phyloP scores from a whole-genome alignment of 805 yeast species.

The Starmera dryadoides region DNA sequence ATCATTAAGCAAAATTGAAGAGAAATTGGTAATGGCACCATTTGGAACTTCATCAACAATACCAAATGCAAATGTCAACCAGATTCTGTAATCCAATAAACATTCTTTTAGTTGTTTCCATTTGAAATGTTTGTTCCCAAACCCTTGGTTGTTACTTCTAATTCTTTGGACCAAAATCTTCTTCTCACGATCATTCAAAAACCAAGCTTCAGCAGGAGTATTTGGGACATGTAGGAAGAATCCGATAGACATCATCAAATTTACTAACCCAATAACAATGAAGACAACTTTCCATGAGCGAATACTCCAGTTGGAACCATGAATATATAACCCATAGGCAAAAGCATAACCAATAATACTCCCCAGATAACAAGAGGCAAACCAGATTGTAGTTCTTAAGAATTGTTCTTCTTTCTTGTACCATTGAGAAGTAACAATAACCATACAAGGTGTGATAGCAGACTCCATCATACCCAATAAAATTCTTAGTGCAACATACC shows the following conservation, averaged over 20 bases:
- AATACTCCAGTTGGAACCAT: conserved; percentile 31
- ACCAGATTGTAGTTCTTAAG: conserved; percentile 35
- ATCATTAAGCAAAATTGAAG: conserved; percentile 15
- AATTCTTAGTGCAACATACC: conserved; percentile 33
- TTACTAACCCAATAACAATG: conserved; percentile 52
- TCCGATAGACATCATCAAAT: conserved; percentile 41
- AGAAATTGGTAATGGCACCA: conserved; percentile 34
- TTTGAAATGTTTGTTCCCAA: conserved; percentile 49
- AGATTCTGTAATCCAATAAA: conserved; percentile 39
- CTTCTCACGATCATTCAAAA: conserved; percentile 38
- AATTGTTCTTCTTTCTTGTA: conserved; percentile 42
- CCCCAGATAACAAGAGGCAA: conserved; percentile 40
- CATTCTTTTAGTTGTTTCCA: conserved; percentile 47
- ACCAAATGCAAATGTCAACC: conserved; percentile 36
- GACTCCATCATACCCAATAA: conserved; percentile 36
- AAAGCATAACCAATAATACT: conserved; percentile 42
- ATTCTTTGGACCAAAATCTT: conserved; percentile 43
- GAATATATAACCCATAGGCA: conserved; percentile 44
- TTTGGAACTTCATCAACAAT: conserved; percentile 39
- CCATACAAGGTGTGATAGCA: conserved; percentile 49
- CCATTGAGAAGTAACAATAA: conserved; percentile 51
- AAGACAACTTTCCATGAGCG: conserved; percentile 56
- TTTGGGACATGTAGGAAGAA: conserved; percentile 48
- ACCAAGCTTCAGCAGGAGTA: conserved; percentile 43
- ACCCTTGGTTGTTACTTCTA: conserved; percentile 49